Percentiles rank a stretch among this genome's conserved stretches.
Evolutionary conservation across 2,329 filamentous ascomycete genomes (phyloP).

Genomic region (Penicillium occitanis): DNA sequence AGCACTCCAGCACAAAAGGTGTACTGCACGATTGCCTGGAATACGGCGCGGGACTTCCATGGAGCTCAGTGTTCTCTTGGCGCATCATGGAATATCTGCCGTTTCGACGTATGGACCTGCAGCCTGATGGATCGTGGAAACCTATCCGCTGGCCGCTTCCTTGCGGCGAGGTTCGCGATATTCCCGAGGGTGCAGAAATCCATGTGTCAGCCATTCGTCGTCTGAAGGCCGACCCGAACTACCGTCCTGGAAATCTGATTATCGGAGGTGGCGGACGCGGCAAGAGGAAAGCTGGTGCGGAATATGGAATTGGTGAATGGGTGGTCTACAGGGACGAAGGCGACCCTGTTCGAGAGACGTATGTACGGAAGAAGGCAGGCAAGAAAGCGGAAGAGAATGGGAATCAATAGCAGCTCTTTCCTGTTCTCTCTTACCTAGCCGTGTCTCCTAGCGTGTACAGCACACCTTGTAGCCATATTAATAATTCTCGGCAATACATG

Average conservation of each 20-base stretch:
- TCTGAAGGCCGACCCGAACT: conserved; percentile 62
- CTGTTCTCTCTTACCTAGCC: neutral
- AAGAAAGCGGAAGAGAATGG: conserved; percentile 9
- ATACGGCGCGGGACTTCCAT: conserved; percentile 60
- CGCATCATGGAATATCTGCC: conserved; percentile 79
- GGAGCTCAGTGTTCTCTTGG: conserved; percentile 64
- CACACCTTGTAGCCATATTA: neutral
- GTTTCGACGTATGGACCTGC: conserved; percentile 77
- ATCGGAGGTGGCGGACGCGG: conserved; percentile 76
- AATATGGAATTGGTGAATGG: conserved; percentile 72
- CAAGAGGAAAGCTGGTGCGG: conserved; percentile 58
- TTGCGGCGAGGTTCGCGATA: conserved; percentile 73
- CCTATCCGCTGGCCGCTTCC: conserved; percentile 79
- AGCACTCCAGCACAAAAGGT: conserved; percentile 54
- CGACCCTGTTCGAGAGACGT: conserved; percentile 68
- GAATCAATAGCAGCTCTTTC: neutral
- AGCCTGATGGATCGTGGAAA: conserved; percentile 70
- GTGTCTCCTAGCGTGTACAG: neutral
- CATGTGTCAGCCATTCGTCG: conserved; percentile 73
- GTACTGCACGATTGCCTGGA: conserved; percentile 69
- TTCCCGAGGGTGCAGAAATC: conserved; percentile 67
- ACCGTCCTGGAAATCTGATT: conserved; percentile 77
- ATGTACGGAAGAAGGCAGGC: conserved; percentile 49
- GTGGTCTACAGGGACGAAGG: conserved; percentile 63
- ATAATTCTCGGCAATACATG: neutral